These are phyloP conservation scores for Zasmidium citrigriseum DNA, from an alignment of 2,329 filamentous ascomycete species.

Conservation along the genomic window DNA sequence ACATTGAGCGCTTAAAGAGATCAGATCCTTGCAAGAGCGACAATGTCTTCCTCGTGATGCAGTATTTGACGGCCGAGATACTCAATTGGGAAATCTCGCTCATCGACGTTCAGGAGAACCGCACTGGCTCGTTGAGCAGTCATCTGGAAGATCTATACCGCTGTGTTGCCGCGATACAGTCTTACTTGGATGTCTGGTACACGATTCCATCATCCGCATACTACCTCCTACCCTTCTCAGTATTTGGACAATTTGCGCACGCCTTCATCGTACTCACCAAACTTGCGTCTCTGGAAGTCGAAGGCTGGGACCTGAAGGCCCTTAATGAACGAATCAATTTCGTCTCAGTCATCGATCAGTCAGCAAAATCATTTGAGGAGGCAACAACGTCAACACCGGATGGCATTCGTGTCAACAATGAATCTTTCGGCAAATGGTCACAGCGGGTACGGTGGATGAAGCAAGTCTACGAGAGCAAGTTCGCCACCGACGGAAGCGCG, in stretches of 20 bases:
- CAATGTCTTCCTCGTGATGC: slow-evolving; percentile 26
- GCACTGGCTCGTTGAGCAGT: slow-evolving; percentile 14
- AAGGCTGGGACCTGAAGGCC: slow-evolving; percentile 31
- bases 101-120: slow-evolving; percentile 16
- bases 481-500: slow-evolving; percentile 3
- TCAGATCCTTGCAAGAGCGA: slow-evolving; percentile 18
- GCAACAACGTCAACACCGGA: slow-evolving; percentile 21
- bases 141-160: slow-evolving; percentile 30
- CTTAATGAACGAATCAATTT: slow-evolving; percentile 25
- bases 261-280: slow-evolving; percentile 31
- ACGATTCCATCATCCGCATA: slow-evolving; percentile 27
- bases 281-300: slow-evolving; percentile 30
- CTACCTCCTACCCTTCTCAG: slow-evolving; percentile 30
- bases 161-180: slow-evolving; percentile 26
- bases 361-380: slow-evolving; percentile 24
- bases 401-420: slow-evolving; percentile 30
- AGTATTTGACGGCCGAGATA: slow-evolving; percentile 30
- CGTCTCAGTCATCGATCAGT: slow-evolving; percentile 22
- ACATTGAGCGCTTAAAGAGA: slow-evolving; percentile 26
- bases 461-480: slow-evolving; percentile 28
- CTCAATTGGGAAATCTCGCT: slow-evolving; percentile 30
- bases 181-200: slow-evolving; percentile 30
- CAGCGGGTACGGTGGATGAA: slow-evolving; percentile 30
- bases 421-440: slow-evolving; percentile 34
- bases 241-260: slow-evolving; percentile 34